phyloP scores from a whole-genome alignment of 2,329 filamentous ascomycete genomes.

The Colletotrichum tropicicola region DNA sequence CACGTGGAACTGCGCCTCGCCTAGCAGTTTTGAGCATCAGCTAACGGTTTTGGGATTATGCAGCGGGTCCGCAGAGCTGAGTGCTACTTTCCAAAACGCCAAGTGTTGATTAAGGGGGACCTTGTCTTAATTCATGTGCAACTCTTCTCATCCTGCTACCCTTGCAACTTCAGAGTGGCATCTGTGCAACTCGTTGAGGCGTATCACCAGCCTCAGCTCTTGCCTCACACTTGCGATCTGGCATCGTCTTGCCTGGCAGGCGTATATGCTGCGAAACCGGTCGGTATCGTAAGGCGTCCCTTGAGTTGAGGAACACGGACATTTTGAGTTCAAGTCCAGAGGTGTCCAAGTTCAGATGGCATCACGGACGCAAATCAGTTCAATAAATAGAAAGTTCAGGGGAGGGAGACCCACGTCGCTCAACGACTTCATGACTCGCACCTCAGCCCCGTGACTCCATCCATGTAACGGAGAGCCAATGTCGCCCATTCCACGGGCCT shows the following conservation, averaged over 20 bases:
- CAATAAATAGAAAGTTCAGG: conserved; percentile 28
- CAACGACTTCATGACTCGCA: conserved; percentile 26
- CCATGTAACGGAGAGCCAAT: conserved; percentile 17
- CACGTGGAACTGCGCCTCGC: conserved; percentile 21
- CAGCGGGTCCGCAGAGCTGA: not conserved
- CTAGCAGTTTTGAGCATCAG: not conserved
- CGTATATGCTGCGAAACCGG: not conserved
- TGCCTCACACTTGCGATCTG: not conserved
- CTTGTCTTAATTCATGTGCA: conserved; percentile 11
- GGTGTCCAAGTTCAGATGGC: conserved; percentile 10
- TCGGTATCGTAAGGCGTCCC: not conserved
- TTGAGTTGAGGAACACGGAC: not conserved
- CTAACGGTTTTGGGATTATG: conserved; percentile 3
- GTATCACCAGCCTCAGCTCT: conserved; percentile 1
- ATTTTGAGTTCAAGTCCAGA: not conserved
- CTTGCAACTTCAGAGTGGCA: not conserved
- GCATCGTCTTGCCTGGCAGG: not conserved
- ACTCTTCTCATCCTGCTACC: not conserved
- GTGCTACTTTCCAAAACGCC: conserved; percentile 18
- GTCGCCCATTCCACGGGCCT: not conserved
- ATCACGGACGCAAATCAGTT: conserved; percentile 17
- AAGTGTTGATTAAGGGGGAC: conserved; percentile 25
- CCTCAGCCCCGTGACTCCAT: conserved; percentile 12
- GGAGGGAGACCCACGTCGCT: conserved; percentile 21
- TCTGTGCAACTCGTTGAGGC: not conserved